Evolutionary conservation across 2,329 filamentous ascomycete genomes (phyloP), one percentile per base, ranked within the genome.

Genomic region (Aspergillus sp.): DNA sequence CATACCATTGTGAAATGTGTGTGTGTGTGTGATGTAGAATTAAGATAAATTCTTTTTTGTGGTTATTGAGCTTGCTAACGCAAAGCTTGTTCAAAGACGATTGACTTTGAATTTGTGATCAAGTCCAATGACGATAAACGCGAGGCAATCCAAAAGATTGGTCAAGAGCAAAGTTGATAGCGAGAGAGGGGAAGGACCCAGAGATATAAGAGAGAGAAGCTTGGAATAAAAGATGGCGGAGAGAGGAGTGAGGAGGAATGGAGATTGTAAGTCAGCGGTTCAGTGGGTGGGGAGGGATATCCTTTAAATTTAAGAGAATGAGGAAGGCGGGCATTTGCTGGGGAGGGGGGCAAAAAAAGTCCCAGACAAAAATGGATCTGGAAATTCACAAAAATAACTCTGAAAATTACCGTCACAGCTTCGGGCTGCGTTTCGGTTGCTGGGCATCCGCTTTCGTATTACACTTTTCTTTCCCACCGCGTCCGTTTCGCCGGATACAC

Each of bases 261-360:
- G 59, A 60, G 63, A 62, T 61, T 61, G 63, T 38, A 54, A 66
- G 62, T 61, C 48, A 62, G 38, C 58, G 55, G 52, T 47, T 60
- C 52, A 55, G 55, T 63, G 59, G 64, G 62, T 63, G 62, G 64
- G 62, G 53, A 62, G 58, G 58, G 61, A 38, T 53, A 62, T 65
- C 63, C 62, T 66, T 64, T 63, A 63, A 64, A 63, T 63, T 61
- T 65, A 60, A 62, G 58, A 61, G 39, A 63, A 57, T 47, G 17
- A 57, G 54, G 58, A 56, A 52, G 41, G 56, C 57, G 57, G 54
- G 57, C 58, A 62, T 65, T 62, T 61, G 57, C 51, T 57, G 56
- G 19, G 58, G 30, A 48, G 39, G 53, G 61, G 54, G 54, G 42
- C 44, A 57, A 48, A 57, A 60, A 64, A 62, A 64, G 62, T 62